phyloP scores from a whole-genome alignment of 306 rosid species.

The Erythrophleum fordii region DNA sequence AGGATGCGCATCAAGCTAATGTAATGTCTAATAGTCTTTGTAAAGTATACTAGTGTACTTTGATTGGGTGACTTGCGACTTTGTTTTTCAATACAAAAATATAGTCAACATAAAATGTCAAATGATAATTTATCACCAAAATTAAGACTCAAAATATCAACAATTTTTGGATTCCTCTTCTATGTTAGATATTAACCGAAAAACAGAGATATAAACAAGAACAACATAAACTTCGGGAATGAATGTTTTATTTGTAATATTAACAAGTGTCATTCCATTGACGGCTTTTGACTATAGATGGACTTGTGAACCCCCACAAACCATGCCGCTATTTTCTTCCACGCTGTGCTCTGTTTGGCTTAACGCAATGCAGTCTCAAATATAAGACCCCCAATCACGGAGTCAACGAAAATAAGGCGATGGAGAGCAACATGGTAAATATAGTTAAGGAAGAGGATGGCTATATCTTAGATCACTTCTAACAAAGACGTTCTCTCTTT shows the following conservation, averaged over 20 bases:
- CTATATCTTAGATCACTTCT: not conserved
- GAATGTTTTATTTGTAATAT: not conserved
- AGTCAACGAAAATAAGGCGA: not conserved
- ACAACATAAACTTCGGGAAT: not conserved
- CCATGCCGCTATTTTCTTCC: not conserved
- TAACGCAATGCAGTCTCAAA: not conserved
- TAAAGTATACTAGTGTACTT: no score
- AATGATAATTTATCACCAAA: not conserved
- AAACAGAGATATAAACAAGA: not conserved
- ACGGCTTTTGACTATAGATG: conserved; percentile 27
- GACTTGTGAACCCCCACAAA: conserved; percentile 39
- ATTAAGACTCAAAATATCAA: not conserved
- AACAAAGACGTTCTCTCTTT: not conserved
- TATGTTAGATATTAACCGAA: not conserved
- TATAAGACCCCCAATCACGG: not conserved
- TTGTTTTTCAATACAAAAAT: no score
- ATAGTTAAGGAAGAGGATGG: not conserved
- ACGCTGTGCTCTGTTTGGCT: not conserved
- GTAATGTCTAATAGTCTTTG: no score
- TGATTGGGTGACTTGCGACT: no score
- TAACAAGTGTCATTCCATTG: not conserved
- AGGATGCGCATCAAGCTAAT: no score
- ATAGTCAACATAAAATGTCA: not conserved
- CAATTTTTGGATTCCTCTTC: not conserved
- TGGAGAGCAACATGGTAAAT: not conserved